Conservation (phyloP, 2,329 filamentous ascomycete genomes). For the Boeremia exigua region DNA sequence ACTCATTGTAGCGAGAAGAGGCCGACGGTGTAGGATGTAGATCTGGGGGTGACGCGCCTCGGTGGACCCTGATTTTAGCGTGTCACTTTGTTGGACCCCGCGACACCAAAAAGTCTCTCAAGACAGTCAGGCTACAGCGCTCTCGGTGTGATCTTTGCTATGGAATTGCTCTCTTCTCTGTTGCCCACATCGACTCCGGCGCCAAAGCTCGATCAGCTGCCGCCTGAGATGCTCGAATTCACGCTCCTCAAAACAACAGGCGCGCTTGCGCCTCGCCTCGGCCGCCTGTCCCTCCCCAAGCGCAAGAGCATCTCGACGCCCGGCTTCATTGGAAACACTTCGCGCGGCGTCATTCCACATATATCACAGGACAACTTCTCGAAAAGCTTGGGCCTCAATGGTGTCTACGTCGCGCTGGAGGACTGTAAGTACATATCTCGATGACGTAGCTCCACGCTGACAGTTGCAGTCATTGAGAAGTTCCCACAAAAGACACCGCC, state of each 20-base stretch:
- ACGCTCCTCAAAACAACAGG: slow-evolving; percentile 49
- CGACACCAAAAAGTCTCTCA: slow-evolving; percentile 13
- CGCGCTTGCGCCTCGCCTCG: slow-evolving; percentile 66
- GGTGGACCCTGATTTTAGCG: slow-evolving; percentile 17
- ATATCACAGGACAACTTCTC: slow-evolving; percentile 82
- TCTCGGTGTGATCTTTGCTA: neutral
- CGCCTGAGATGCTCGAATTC: slow-evolving; percentile 54
- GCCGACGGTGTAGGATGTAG: neutral
- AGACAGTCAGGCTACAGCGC: neutral
- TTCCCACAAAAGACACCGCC: slow-evolving; percentile 56
- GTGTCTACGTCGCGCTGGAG: slow-evolving; percentile 83
- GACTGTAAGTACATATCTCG: slow-evolving; percentile 74
- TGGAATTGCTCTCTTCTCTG: slow-evolving; percentile 14
- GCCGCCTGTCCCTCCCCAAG: slow-evolving; percentile 67
- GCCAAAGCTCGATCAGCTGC: slow-evolving; percentile 32
- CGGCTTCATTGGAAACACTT: slow-evolving; percentile 79
- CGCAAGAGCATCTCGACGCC: slow-evolving; percentile 79
- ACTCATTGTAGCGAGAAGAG: neutral
- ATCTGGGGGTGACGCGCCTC: slow-evolving; percentile 1
- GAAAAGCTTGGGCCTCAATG: slow-evolving; percentile 68
- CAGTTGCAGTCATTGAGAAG: slow-evolving; percentile 67
- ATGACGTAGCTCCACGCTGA: slow-evolving; percentile 44
- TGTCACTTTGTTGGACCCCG: slow-evolving; percentile 6
- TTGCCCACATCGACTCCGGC: slow-evolving; percentile 4
- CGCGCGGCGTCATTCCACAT: slow-evolving; percentile 85